A percentile compares a stretch with the other conserved stretches of the same genome.
Conservation (phyloP, 352 stramenopile species). For the Phytophthora melonis region DNA sequence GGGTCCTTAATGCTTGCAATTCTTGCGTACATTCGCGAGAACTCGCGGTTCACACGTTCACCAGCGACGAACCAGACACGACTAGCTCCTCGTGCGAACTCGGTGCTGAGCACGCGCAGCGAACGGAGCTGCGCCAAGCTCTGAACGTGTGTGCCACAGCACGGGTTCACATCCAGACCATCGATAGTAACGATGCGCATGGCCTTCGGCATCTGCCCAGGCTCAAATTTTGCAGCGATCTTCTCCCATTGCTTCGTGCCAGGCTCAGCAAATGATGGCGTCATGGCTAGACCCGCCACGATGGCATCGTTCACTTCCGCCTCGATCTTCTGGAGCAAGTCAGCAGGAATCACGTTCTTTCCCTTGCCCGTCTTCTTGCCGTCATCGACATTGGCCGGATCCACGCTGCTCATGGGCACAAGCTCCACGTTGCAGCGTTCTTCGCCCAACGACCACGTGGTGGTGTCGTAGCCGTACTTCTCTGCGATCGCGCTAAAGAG, state of each 20-base stretch:
- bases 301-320: conserved; percentile 83
- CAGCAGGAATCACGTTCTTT: conserved; percentile 49
- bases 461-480: conserved; percentile 75
- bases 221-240: conserved; percentile 69
- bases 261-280: conserved; percentile 59
- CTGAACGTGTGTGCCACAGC: conserved; percentile 90
- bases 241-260: conserved; percentile 66
- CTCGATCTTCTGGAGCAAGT: conserved; percentile 69
- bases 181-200: conserved; percentile 89
- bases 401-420: conserved; percentile 43
- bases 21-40: conserved; percentile 69
- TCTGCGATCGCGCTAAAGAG: conserved; percentile 88
- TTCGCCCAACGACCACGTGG: conserved; percentile 80
- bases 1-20: conserved; percentile 50
- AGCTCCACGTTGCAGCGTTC: conserved; percentile 86
- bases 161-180: conserved; percentile 86
- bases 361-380: conserved; percentile 46
- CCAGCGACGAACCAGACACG: conserved; percentile 89
- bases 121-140: conserved; percentile 75
- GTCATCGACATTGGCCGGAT: neutral
- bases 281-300: conserved; percentile 60
- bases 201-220: conserved; percentile 62
- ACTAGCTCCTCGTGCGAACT: conserved; percentile 69
- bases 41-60: conserved; percentile 81
- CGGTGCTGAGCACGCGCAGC: conserved; percentile 78